phyloP scores from a whole-genome alignment of 2,329 filamentous ascomycete genomes.

The Biscogniauxia mediterranea region DNA sequence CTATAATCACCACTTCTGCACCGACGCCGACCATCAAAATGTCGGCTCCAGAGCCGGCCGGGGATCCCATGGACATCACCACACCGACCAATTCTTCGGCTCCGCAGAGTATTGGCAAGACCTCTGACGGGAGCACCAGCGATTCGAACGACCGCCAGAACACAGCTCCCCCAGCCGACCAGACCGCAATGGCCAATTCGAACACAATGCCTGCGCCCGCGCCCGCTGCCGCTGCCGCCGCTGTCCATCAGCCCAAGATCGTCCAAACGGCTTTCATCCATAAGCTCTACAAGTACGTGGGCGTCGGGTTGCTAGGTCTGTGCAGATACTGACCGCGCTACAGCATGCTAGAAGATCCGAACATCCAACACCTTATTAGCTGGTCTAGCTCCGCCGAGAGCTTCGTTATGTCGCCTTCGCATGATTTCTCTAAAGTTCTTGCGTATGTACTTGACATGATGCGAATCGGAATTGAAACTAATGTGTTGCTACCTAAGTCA shows the following conservation, averaged over 20 bases:
- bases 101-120: conserved; percentile 43
- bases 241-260: conserved; percentile 91
- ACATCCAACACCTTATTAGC: conserved; percentile 91
- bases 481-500: conserved; percentile 55
- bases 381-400: conserved; percentile 94
- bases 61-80: conserved; percentile 61
- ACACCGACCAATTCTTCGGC: conserved; percentile 49
- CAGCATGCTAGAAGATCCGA: conserved; percentile 95
- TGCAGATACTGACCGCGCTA: conserved; percentile 19
- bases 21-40: conserved; percentile 56
- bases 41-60: conserved; percentile 53
- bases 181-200: conserved; percentile 29
- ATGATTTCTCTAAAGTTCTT: conserved; percentile 96
- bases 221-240: conserved; percentile 61
- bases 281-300: conserved; percentile 90
- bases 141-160: conserved; percentile 38
- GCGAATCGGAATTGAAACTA: conserved; percentile 17
- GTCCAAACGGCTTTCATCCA: conserved; percentile 99
- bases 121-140: conserved; percentile 42
- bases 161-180: conserved; percentile 40
- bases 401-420: conserved; percentile 97
- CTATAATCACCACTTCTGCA: conserved; percentile 41
- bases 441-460: conserved; percentile 63
- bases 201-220: conserved; percentile 51
- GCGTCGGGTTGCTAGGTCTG: background rate